Evolutionary conservation across 1,284 basidiomycete genomes (phyloP).

Genomic region (Naganishia cerealis): DNA sequence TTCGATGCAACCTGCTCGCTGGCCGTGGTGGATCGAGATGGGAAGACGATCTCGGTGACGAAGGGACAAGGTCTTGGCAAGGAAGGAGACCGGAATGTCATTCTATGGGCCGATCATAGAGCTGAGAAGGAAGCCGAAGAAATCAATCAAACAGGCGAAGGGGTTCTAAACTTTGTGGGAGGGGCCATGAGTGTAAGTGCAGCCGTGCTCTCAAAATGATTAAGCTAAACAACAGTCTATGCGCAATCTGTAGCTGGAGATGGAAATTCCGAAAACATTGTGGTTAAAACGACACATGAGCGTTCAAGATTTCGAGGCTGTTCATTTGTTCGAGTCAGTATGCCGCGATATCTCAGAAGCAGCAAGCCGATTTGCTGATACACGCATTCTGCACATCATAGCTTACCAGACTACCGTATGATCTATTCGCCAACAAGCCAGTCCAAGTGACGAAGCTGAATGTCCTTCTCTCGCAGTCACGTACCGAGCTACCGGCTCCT

Average conservation of each 20-base stretch:
- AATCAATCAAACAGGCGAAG: conserved; percentile 81
- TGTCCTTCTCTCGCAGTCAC: conserved; percentile 61
- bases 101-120: conserved; percentile 87
- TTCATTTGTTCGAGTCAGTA: conserved; percentile 84
- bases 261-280: conserved; percentile 94
- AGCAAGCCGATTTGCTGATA: neutral
- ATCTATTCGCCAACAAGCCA: conserved; percentile 16
- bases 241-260: conserved; percentile 68
- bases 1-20: conserved; percentile 98
- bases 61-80: conserved; percentile 66
- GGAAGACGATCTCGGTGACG: conserved; percentile 76
- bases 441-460: neutral
- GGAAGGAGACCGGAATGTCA: conserved; percentile 69
- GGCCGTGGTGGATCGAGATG: conserved; percentile 75
- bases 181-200: conserved; percentile 86
- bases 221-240: neutral
- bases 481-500: conserved; percentile 78
- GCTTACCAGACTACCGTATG: conserved; percentile 77
- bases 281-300: conserved; percentile 93
- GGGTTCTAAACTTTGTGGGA: conserved; percentile 91
- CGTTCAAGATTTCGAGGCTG: conserved; percentile 69
- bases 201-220: neutral
- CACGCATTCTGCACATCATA: conserved; percentile 16
- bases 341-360: neutral
- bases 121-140: conserved; percentile 85